phyloP scores from a whole-genome alignment of 192 early-diverging fungal genomes.

The Coemansia sp. region DNA sequence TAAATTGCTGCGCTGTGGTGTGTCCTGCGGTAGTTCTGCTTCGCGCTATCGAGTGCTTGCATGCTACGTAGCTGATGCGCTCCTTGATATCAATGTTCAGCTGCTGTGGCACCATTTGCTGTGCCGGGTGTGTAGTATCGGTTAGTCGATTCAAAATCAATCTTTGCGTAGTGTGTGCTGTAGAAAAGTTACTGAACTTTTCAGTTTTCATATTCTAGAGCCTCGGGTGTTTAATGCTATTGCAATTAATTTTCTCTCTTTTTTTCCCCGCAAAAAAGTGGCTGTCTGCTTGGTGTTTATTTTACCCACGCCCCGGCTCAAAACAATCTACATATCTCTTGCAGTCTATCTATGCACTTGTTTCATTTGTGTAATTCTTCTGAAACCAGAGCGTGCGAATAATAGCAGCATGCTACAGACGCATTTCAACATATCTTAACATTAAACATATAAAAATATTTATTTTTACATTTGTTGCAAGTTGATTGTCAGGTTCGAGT shows the following conservation, averaged over 20 bases:
- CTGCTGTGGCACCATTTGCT: conserved; percentile 8
- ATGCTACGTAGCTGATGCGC: conserved; percentile 31
- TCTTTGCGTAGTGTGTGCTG: not conserved
- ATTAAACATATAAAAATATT: not conserved
- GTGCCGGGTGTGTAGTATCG: not conserved
- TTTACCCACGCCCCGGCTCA: no score
- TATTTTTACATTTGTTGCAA: conserved; percentile 17
- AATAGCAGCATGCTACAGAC: no score
- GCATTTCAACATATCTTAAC: no score
- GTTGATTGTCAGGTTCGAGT: conserved; percentile 31
- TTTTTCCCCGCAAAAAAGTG: no score
- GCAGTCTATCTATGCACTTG: no score
- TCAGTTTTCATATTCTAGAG: no score
- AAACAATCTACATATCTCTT: no score
- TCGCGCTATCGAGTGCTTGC: not conserved
- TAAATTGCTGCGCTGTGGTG: conserved; percentile 20
- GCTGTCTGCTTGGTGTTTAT: no score
- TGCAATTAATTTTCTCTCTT: no score
- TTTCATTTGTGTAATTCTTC: no score
- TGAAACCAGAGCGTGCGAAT: no score
- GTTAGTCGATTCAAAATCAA: not conserved
- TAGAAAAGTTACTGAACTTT: not conserved
- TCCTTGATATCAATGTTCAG: conserved; percentile 45
- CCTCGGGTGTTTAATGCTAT: no score
- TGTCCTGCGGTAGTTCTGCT: not conserved